phyloP scores from a whole-genome alignment of 345 rosid genomes.

The Salix purpurea region DNA sequence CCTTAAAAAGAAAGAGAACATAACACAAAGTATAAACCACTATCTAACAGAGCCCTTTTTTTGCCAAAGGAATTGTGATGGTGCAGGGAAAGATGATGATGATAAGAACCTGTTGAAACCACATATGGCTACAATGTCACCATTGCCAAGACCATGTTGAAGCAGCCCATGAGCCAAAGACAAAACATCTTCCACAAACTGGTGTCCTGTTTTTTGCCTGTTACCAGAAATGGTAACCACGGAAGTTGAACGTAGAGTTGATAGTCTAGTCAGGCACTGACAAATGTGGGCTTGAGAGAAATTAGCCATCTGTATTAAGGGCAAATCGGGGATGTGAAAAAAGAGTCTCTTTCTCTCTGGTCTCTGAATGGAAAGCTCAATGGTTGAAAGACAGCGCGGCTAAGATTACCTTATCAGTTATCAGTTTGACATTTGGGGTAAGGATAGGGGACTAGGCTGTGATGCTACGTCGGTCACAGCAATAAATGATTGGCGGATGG shows the following conservation, averaged over 20 bases:
- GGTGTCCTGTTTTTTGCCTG: slow-evolving; percentile 47
- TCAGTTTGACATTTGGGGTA: no score
- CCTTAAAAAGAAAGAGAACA: not conserved
- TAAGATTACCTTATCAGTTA: not conserved
- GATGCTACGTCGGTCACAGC: not conserved
- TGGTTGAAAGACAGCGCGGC: not conserved
- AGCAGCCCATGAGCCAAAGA: slow-evolving; percentile 46
- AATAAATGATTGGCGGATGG: not conserved
- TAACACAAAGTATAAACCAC: not conserved
- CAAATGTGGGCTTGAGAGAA: slow-evolving; percentile 64
- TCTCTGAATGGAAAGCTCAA: not conserved
- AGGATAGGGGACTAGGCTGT: not conserved
- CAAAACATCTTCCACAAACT: slow-evolving; percentile 48
- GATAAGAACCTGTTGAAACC: slow-evolving; percentile 61
- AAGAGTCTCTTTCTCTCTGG: not conserved
- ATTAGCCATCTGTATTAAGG: slow-evolving; percentile 28
- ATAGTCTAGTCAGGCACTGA: slow-evolving; percentile 61
- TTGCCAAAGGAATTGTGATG: not conserved
- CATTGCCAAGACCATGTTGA: slow-evolving; percentile 47
- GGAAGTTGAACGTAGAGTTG: slow-evolving; percentile 40
- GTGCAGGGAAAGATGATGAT: not conserved
- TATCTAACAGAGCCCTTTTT: not conserved
- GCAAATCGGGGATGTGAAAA: not conserved
- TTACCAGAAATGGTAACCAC: slow-evolving; percentile 39
- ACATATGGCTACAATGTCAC: slow-evolving; percentile 62